Conservation (phyloP, 805 yeast species). For the Wickerhamia fluorescens region DNA sequence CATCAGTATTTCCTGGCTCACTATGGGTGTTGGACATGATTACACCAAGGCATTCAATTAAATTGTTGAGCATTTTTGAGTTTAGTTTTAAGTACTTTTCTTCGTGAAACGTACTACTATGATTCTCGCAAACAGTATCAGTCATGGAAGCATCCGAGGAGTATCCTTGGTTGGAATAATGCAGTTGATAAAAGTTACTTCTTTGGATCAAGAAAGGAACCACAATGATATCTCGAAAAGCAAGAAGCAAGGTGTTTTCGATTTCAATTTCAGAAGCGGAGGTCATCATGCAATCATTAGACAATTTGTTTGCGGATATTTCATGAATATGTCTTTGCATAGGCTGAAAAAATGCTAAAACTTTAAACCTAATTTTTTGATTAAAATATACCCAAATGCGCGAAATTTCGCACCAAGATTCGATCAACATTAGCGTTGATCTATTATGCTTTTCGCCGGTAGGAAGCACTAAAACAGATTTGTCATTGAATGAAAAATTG, state of each 20-base stretch:
- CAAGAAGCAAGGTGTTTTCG: conserved; percentile 18
- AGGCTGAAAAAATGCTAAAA: conserved; percentile 20
- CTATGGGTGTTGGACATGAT: conserved; percentile 10
- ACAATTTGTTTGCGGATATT: conserved; percentile 5
- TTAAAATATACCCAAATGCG: conserved; percentile 24
- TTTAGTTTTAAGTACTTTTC: conserved; percentile 3
- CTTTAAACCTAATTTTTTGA: conserved; percentile 15
- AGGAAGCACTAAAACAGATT: not conserved
- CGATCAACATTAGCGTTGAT: conserved; percentile 3
- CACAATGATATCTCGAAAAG: conserved; percentile 23
- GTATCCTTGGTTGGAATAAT: not conserved
- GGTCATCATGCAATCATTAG: too few species aligned
- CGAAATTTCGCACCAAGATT: conserved; percentile 16
- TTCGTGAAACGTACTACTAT: too few species aligned
- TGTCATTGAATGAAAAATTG: not conserved
- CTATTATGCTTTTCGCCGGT: not conserved
- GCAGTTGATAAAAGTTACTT: not conserved
- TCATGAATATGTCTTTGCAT: conserved; percentile 15
- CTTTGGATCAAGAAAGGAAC: conserved; percentile 16
- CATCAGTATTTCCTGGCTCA: conserved; percentile 13
- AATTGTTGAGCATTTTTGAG: conserved; percentile 5
- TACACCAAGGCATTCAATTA: conserved; percentile 16
- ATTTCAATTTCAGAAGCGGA: conserved; percentile 14
- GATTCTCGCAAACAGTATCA: too few species aligned
- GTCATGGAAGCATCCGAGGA: not conserved